A percentile compares a stretch with the other conserved stretches of the same genome.
These are phyloP conservation scores for Teratosphaeria gauchensis DNA, from an alignment of 2,329 filamentous ascomycete species.

Conservation along the genomic window DNA sequence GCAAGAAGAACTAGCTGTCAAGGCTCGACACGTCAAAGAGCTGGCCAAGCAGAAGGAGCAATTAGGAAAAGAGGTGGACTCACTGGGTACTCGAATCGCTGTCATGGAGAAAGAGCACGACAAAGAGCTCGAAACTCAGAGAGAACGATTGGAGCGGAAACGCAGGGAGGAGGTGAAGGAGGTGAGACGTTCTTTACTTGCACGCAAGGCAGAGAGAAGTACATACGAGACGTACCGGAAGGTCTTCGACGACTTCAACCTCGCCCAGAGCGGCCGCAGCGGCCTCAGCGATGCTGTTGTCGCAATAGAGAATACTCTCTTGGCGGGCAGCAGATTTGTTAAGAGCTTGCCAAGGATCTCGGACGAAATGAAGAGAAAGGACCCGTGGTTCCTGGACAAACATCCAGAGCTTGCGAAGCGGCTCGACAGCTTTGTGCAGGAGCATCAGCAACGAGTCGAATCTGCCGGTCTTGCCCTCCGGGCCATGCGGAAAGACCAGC, in stretches of 20 bases:
- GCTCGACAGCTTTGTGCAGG: background rate
- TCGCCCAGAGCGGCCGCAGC: background rate
- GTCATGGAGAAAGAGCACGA: background rate
- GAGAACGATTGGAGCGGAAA: background rate
- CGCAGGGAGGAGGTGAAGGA: background rate
- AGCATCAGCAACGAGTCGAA: background rate
- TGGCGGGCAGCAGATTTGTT: background rate
- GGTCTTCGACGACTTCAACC: background rate
- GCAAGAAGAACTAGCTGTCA: background rate
- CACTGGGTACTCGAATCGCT: background rate
- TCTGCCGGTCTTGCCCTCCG: background rate
- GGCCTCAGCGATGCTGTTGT: background rate
- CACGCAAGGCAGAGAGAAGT: background rate
- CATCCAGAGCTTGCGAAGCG: background rate
- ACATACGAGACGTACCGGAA: constrained; percentile 1
- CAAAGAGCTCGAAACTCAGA: background rate
- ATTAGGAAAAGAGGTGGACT: background rate
- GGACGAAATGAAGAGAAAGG: background rate
- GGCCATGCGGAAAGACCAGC: background rate
- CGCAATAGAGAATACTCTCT: background rate
- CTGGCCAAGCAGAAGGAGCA: background rate
- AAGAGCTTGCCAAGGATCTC: background rate
- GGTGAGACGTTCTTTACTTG: background rate
- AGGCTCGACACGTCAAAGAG: background rate
- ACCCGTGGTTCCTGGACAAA: constrained; percentile 1